A percentile compares a stretch with the other conserved stretches of the same genome.
These are phyloP conservation scores for Allomyces macrogynus DNA, from an alignment of 192 early-diverging fungal genomes.

Conservation along the genomic window DNA sequence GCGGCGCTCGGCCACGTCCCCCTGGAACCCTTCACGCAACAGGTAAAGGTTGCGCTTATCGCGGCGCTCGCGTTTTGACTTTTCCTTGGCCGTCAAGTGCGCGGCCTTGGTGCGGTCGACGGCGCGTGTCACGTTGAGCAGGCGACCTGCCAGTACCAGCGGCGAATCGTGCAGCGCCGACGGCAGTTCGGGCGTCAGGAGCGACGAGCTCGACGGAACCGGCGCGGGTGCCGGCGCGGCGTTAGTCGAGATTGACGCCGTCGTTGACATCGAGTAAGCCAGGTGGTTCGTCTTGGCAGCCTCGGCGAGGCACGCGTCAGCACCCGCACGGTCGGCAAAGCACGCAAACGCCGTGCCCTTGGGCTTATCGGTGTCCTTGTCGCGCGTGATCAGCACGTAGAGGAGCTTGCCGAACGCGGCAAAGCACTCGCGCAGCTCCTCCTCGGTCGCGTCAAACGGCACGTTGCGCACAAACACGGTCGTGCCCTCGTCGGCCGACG, in stretches of 20 bases:
- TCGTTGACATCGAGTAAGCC: slow-evolving; percentile 18
- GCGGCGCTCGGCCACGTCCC: slow-evolving; percentile 35
- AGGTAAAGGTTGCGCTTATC: slow-evolving; percentile 77
- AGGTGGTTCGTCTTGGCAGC: slow-evolving; percentile 38
- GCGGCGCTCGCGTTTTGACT: slow-evolving; percentile 36
- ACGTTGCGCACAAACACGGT: slow-evolving; percentile 59
- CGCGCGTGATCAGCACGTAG: slow-evolving; percentile 67
- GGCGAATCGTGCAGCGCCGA: slow-evolving; percentile 8
- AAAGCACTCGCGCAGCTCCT: slow-evolving; percentile 50
- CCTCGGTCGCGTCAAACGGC: slow-evolving; percentile 51
- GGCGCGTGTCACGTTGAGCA: slow-evolving; percentile 57
- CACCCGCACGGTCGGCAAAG: slow-evolving; percentile 48
- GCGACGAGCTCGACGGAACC: slow-evolving; percentile 8
- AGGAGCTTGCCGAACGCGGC: slow-evolving; percentile 46
- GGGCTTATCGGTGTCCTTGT: slow-evolving; percentile 58
- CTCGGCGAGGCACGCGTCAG: slow-evolving; percentile 50
- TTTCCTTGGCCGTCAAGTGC: slow-evolving; percentile 33
- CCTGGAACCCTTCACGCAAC: slow-evolving; percentile 54
- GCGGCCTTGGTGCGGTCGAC: slow-evolving; percentile 52
- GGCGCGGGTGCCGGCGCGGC: slow-evolving; percentile 13
- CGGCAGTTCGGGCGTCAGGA: slow-evolving; percentile 23
- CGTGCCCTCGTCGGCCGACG: slow-evolving; percentile 32
- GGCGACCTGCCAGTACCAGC: slow-evolving; percentile 58
- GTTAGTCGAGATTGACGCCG: slow-evolving; percentile 13
- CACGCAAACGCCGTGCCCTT: slow-evolving; percentile 90